Evolutionary conservation across 176 grass and related monocot species (phyloP).

Genomic region (Oryza rufipogon): DNA sequence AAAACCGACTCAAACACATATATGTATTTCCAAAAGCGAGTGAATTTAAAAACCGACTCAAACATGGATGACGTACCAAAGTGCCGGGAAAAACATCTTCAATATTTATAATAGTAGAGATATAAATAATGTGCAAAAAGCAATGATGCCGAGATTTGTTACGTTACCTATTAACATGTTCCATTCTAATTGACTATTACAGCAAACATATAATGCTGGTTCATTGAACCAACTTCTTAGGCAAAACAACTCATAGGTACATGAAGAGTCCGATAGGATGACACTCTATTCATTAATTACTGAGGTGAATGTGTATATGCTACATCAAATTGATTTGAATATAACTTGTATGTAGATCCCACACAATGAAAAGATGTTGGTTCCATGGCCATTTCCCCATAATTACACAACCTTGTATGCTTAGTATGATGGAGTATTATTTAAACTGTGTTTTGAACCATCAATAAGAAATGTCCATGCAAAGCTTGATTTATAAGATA

Average conservation of each 20-base stretch:
- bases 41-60: too few relatives aligned
- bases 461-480: constrained; percentile 19
- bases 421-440: neutral
- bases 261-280: neutral
- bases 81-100: too few relatives aligned
- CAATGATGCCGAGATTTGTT: constrained; percentile 11
- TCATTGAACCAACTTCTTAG: neutral
- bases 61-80: too few relatives aligned
- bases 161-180: neutral
- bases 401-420: neutral
- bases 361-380: neutral
- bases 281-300: neutral
- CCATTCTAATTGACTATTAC: constrained; percentile 1
- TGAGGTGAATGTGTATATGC: constrained; percentile 9
- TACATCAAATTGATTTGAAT: constrained; percentile 2
- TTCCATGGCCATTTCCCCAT: neutral
- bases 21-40: too few relatives aligned
- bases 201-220: neutral
- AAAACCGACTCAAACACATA: too few relatives aligned
- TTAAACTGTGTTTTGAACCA: constrained; percentile 6
- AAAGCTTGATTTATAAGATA: constrained; percentile 4
- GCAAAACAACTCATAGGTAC: neutral
- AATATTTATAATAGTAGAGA: too few relatives aligned
- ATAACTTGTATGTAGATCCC: neutral
- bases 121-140: neutral